Percentiles rank a stretch among this genome's conserved stretches.
Evolutionary conservation across 495 filamentous ascomycete species (phyloP).

Genomic region (Aspergillus indologenus): DNA sequence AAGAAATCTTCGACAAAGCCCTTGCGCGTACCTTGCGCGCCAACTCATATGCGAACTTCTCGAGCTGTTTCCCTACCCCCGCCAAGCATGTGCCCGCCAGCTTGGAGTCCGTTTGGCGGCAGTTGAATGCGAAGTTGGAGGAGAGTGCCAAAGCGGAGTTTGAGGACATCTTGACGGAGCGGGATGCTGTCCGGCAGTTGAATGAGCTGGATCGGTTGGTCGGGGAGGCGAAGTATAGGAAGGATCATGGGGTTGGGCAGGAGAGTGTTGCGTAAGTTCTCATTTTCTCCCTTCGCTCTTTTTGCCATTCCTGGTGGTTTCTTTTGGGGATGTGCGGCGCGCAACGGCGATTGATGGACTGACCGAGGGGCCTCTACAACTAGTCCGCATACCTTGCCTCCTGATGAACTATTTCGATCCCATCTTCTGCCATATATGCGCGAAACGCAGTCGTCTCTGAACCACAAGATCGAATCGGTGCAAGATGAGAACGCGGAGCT

Average conservation of each 20-base stretch:
- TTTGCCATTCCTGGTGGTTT: slow-evolving; percentile 1
- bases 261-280: slow-evolving; percentile 38
- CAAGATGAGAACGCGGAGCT: slow-evolving; percentile 64
- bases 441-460: slow-evolving; percentile 57
- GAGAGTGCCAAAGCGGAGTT: slow-evolving; percentile 66
- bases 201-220: slow-evolving; percentile 82
- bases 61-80: slow-evolving; percentile 83
- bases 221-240: slow-evolving; percentile 62
- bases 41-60: slow-evolving; percentile 74
- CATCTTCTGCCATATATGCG: slow-evolving; percentile 68
- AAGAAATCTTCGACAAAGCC: slow-evolving; percentile 65
- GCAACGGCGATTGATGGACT: background rate
- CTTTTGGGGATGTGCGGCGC: slow-evolving; percentile 5
- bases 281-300: background rate
- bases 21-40: slow-evolving; percentile 68
- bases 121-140: slow-evolving; percentile 65
- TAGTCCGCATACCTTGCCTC: slow-evolving; percentile 76
- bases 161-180: slow-evolving; percentile 66
- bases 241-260: slow-evolving; percentile 36
- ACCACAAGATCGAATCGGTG: slow-evolving; percentile 56
- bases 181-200: slow-evolving; percentile 67
- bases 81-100: slow-evolving; percentile 65
- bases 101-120: slow-evolving; percentile 63
- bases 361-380: background rate
- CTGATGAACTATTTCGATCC: slow-evolving; percentile 60